Base-by-base conservation (phyloP, 1,139 yeast species). In the Sugiyamaella xylanicola region DNA sequence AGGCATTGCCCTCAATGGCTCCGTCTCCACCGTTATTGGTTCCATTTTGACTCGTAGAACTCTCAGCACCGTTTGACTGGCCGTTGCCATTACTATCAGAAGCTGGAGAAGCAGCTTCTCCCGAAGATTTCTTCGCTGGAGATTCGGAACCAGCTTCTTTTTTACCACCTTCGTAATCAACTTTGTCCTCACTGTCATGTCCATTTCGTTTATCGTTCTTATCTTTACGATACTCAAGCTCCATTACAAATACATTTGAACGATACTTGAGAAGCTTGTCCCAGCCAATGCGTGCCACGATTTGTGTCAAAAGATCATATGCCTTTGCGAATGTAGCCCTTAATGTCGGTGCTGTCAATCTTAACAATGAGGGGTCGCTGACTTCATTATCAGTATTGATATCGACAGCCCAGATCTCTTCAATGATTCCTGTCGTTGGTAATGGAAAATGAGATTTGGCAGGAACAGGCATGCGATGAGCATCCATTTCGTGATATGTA, bases 231-330 rank as follows among this genome's bases (percentile, higher is more conserved):
- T 88, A 89, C 68, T 93, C 99, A 59, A 87, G 93, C 70, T 92
- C 97, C 99, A 93, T 93, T 32, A 93, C 93, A 71, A 93, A 93
- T 1, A 90, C 91, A 56, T 84, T 81, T 2, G 97, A 88, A 63
- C 99, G 82, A 56, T 85, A 77, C 64, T 82, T 82, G 67, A 93
- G 77, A 55, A 93, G 76, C n/a, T 84, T 81, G 65, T 90, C 93
- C 99, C 99, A 93, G 2, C 98, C 98, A 21, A 88, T 79, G 54
- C 80, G 79, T 55, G 79, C 74, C 35, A 84, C 86, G 58, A 92
- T 83, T 20, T 76, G 74, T 0, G 97, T 89, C 58, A 93, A 77
- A 60, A 91, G 75, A 54, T 86, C 87, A 70, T 91, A 93, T 0
- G 95, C 93, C 65, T 78, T 81, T 39, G 85, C 83, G 71, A 88